phyloP scores from a whole-genome alignment of 2,329 filamentous ascomycete genomes.

The Trichoderma sp. region DNA sequence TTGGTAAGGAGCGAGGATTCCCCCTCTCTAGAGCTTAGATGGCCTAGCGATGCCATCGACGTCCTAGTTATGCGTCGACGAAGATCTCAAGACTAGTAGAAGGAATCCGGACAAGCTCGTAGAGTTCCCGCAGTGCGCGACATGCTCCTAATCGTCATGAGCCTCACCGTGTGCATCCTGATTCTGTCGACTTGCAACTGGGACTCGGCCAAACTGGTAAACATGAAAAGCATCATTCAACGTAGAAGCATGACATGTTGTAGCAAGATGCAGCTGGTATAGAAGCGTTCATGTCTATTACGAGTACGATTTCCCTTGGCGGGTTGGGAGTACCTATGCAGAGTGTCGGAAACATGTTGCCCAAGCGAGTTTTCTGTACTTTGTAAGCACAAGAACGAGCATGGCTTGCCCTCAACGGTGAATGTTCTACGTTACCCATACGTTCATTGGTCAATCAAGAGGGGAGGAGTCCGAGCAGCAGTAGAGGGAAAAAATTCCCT shows the following conservation, averaged over 20 bases:
- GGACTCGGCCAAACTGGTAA: neutral
- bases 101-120: neutral
- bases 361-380: neutral
- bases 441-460: slow-evolving; percentile 16
- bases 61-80: neutral
- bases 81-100: neutral
- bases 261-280: neutral
- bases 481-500: neutral
- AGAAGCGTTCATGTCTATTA: neutral
- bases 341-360: neutral
- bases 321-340: neutral
- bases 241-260: neutral
- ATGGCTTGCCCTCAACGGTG: neutral
- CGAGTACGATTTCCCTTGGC: neutral
- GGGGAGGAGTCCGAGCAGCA: neutral
- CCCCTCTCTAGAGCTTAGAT: neutral
- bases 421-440: slow-evolving; percentile 8
- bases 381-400: slow-evolving; percentile 14
- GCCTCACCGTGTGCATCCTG: neutral
- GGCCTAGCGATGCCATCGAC: neutral
- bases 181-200: neutral
- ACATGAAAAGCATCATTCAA: neutral
- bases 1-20: neutral
- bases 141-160: neutral
- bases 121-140: neutral